Base-by-base conservation (phyloP, 495 filamentous ascomycete species). In the Talaromyces borbonicus region DNA sequence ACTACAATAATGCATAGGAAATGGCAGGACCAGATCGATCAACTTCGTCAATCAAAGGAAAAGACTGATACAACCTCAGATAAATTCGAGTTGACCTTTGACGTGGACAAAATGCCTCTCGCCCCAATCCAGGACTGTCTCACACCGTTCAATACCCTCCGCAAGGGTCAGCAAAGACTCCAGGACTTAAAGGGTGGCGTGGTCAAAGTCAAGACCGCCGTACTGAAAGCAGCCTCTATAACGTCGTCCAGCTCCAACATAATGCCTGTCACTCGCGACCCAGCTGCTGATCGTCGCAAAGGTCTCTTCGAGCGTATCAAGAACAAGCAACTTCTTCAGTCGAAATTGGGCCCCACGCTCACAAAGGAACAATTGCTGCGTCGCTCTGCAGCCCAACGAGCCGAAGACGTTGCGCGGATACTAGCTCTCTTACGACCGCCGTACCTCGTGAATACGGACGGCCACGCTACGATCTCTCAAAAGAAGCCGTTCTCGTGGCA, bases 131-230 rank as follows among this genome's bases (percentile, higher is more conserved):
- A 70, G 43, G 68, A 69, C 39, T 69, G 62, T 11, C 59, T 72
- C 46, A 59, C 64, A 6, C 68, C 68, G 0, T 63, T 70, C 30
- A 59, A 64, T 5, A 46, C 60, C 4, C 64, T 70, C 46, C 61
- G 66, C 12, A 69, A 67, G 47, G 68, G 68, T 4, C 67, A 70
- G 52, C 67, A 70, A 54, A 62, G 68, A 29, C 51, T 72, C 37
- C 68, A 72, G 45, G 68, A 72, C 46, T 29, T 72, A 52, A 65
- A 57, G 54, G 61, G 62, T 8, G 66, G 66, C 31, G 54, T 70
- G 5, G 64, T 70, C 16, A 65, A 61, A 40, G 39, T 65, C 49
- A 72, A 66, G 36, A 63, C 60, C 8, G 63, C 69, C 46, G 59
- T 49, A 35, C 31, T 65, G 38, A 54, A 56, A 46, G 43, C 43